Evolutionary conservation across 495 filamentous ascomycete genomes (phyloP).

Genomic region (Thermothielavioides terrestris): DNA sequence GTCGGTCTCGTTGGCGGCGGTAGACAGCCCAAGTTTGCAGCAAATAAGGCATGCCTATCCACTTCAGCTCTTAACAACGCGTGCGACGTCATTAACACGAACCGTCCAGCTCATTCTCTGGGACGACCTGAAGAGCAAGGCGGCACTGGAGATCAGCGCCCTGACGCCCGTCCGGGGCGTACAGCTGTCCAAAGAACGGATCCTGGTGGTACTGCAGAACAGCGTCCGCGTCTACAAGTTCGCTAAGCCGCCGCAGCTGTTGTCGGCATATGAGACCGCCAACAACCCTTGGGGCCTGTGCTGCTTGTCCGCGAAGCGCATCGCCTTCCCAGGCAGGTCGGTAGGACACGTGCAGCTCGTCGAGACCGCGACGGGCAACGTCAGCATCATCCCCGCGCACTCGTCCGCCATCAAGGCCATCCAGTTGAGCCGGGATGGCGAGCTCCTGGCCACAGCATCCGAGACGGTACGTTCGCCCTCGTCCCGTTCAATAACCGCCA

Average conservation of each 20-base stretch:
- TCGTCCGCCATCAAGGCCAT: slow-evolving; percentile 70
- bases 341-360: slow-evolving; percentile 88
- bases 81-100: slow-evolving; percentile 5
- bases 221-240: slow-evolving; percentile 77
- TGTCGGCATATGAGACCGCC: slow-evolving; percentile 72
- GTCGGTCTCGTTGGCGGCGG: slow-evolving; percentile 88
- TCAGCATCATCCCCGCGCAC: slow-evolving; percentile 93
- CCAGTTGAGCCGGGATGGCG: slow-evolving; percentile 68
- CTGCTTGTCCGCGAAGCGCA: slow-evolving; percentile 58
- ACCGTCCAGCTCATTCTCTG: slow-evolving; percentile 68
- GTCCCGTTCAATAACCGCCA: too few species aligned
- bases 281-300: slow-evolving; percentile 81
- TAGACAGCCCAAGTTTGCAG: slow-evolving; percentile 72
- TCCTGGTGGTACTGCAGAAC: slow-evolving; percentile 75
- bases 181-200: slow-evolving; percentile 65
- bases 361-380: slow-evolving; percentile 68
- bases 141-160: slow-evolving; percentile 48
- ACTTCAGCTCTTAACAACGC: slow-evolving; percentile 5
- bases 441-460: slow-evolving; percentile 82
- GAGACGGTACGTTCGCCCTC: slow-evolving; percentile 52
- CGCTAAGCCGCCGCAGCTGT: slow-evolving; percentile 61
- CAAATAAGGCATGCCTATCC: slow-evolving; percentile 62
- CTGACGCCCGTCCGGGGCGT: slow-evolving; percentile 64
- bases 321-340: slow-evolving; percentile 78
- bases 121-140: slow-evolving; percentile 77